Conservation (phyloP, 2,329 filamentous ascomycete genomes). For the Gremmenia infestans region DNA sequence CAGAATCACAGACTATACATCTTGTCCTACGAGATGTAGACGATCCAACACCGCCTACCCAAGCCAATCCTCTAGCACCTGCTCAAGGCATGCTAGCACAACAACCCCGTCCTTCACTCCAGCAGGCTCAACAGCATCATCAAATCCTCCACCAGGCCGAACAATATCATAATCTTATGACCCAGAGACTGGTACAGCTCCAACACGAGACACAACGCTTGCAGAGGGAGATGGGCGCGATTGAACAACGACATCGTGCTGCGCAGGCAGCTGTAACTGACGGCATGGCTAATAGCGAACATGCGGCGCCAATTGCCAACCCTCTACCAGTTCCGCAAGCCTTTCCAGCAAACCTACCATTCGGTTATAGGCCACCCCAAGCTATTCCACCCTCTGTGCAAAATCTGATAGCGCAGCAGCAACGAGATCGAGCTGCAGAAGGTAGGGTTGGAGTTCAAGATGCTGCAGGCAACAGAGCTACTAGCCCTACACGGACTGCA, state of each 20-base stretch:
- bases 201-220: slow-evolving; percentile 42
- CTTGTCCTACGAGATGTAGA: slow-evolving; percentile 44
- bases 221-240: slow-evolving; percentile 32
- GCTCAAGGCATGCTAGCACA: slow-evolving; percentile 17
- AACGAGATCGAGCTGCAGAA: slow-evolving; percentile 24
- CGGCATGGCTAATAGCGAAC: slow-evolving; percentile 8
- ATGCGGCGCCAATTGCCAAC: background rate
- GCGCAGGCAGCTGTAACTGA: slow-evolving; percentile 4
- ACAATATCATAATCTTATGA: slow-evolving; percentile 22
- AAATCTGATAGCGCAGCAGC: slow-evolving; percentile 25
- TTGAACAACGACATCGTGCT: slow-evolving; percentile 18
- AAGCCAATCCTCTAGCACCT: slow-evolving; percentile 18
- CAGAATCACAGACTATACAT: slow-evolving; percentile 48
- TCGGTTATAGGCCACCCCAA: slow-evolving; percentile 12
- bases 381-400: slow-evolving; percentile 15
- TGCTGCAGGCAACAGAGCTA: slow-evolving; percentile 7
- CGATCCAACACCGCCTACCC: slow-evolving; percentile 14
- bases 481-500: slow-evolving; percentile 22
- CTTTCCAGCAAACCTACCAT: slow-evolving; percentile 14
- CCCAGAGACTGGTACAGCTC: slow-evolving; percentile 43
- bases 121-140: slow-evolving; percentile 22
- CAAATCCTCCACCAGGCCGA: slow-evolving; percentile 19
- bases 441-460: slow-evolving; percentile 22
- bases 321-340: slow-evolving; percentile 3
- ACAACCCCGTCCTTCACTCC: slow-evolving; percentile 23